Base-by-base conservation (phyloP, 805 yeast genomes). In the Candida mattraensis region DNA sequence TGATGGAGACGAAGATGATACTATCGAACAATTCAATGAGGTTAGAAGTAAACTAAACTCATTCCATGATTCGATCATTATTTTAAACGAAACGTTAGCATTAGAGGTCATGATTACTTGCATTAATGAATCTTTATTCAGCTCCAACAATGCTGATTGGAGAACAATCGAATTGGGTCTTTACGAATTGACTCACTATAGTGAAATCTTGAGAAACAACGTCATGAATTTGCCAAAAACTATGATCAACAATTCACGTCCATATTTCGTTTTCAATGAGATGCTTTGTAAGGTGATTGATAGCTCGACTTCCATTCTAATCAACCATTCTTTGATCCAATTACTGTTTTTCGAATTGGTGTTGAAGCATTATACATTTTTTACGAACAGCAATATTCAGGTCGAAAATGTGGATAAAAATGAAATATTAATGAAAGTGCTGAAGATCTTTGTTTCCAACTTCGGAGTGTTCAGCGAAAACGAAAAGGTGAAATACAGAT, bases 131-230 rank as follows among this genome's bases (percentile, higher is more conserved):
- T 61, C 63, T 33, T 49, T 63, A 19, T 61, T 61, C 31, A 33
- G 35, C 15, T 24, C 45, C 12, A 35, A 36, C 7, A 32, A 22
- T 20, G 30, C 44, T 19, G 77, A 80, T 45, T 89, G 98, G 98
- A 76, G 87, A 56, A 76, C 74, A 18, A 69, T 87, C 24, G 99
- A 93, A 61, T 70, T 93, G 45, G 97, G 96, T 3, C 66, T 93
- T 34, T 88, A 71, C 56, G 94, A 89, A 61, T 71, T 93, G 53
- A 75, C 78, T 35, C 83, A 80, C 47, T 80, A 82, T 47, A 79
- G 88, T 33, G 98, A 91, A 42, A 75, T 85, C 37, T 67, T 89
- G 39, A 78, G 87, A 58, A 84, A 80, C 51, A 87, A 87, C 48
- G 60, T 82, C n/a, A 76, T 87, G 60, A 79, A 79, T 50, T 53